These are phyloP conservation scores for Rossbeevera mucosa DNA, from an alignment of 768 basidiomycete species.

Conservation along the genomic window DNA sequence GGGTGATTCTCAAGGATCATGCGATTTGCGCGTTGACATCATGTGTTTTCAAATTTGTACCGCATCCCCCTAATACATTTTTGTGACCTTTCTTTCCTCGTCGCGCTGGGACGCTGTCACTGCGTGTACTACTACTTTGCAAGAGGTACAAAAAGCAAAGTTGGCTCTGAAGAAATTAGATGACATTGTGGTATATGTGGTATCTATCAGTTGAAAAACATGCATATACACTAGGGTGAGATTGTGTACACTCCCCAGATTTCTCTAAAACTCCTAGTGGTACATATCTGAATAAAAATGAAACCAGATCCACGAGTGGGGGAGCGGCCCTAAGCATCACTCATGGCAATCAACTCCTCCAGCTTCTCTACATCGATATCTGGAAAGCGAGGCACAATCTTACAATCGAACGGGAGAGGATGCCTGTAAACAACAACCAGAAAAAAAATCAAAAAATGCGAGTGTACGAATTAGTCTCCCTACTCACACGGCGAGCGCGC, in stretches of 20 bases:
- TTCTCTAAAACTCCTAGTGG: not conserved
- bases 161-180: not conserved
- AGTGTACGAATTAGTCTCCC: not conserved
- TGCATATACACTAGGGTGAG: not conserved
- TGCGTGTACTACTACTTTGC: not conserved
- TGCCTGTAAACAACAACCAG: not conserved
- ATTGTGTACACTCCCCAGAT: not conserved
- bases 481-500: conserved; percentile 13
- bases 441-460: not conserved
- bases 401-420: conserved; percentile 6
- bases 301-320: not conserved
- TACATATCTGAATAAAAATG: not conserved
- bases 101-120: not conserved
- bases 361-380: conserved; percentile 3
- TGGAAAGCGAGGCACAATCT: conserved; percentile 3
- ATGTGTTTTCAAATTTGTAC: too few relatives aligned
- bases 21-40: too few relatives aligned
- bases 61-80: not conserved
- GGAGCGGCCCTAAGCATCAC: not conserved
- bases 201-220: not conserved
- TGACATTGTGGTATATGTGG: not conserved
- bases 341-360: conserved; percentile 4
- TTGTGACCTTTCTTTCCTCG: not conserved
- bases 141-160: not conserved
- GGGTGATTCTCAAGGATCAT: too few relatives aligned